A percentile compares a stretch with the other conserved stretches of the same genome.
Conservation (phyloP, 306 rosid species). For the Inga laurina region DNA sequence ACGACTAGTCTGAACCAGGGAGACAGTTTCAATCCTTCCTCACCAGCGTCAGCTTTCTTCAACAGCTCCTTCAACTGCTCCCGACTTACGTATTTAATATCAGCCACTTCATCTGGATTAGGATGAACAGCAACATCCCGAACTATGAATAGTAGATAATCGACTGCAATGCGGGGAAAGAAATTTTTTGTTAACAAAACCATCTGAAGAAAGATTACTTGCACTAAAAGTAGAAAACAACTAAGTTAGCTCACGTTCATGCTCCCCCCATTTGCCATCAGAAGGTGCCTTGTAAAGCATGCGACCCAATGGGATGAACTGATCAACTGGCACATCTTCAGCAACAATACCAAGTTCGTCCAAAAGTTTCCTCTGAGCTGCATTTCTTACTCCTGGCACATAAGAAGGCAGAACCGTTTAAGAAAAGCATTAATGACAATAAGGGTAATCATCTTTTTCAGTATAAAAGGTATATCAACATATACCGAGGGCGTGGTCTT, state of each 20-base stretch:
- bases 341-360: slow-evolving; percentile 94
- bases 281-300: slow-evolving; percentile 97
- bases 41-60: slow-evolving; percentile 93
- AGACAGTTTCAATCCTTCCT: slow-evolving; percentile 91
- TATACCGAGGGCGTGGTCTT: slow-evolving; percentile 75
- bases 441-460: slow-evolving; percentile 11
- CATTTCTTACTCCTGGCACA: slow-evolving; percentile 83
- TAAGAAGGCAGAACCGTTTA: slow-evolving; percentile 4
- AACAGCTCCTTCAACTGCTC: slow-evolving; percentile 87
- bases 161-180: slow-evolving; percentile 70
- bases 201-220: not conserved
- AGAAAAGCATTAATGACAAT: slow-evolving; percentile 1
- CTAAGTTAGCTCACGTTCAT: slow-evolving; percentile 70
- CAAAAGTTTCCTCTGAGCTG: slow-evolving; percentile 96
- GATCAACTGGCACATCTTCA: slow-evolving; percentile 91
- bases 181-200: slow-evolving; percentile 17
- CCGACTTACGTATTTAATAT: slow-evolving; percentile 71
- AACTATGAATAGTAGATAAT: slow-evolving; percentile 84
- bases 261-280: slow-evolving; percentile 99
- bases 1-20: slow-evolving; percentile 99
- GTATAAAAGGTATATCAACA: not conserved
- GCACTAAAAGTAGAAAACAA: not conserved
- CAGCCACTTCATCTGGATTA: slow-evolving; percentile 95
- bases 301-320: slow-evolving; percentile 87
- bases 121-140: slow-evolving; percentile 78